Evolutionary conservation across 2,329 filamentous ascomycete genomes (phyloP).

Genomic region (Talaromyces sp.): DNA sequence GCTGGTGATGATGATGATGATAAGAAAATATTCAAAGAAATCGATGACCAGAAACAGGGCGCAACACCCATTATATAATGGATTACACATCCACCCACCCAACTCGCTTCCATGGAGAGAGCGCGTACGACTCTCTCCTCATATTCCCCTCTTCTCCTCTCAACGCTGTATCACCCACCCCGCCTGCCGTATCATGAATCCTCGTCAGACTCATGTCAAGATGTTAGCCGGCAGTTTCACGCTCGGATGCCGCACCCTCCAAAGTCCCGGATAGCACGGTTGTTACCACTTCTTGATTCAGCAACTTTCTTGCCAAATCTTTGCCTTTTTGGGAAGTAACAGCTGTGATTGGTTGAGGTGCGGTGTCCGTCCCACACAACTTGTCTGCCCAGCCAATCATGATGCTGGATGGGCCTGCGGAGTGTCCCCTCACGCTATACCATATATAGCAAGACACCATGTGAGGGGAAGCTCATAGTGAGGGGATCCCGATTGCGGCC

Average conservation of each 20-base stretch:
- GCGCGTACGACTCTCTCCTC: neutral
- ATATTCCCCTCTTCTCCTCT: neutral
- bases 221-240: neutral
- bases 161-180: neutral
- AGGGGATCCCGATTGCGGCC: neutral
- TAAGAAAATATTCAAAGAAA: neutral
- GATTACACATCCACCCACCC: neutral
- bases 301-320: neutral
- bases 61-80: neutral
- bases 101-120: neutral
- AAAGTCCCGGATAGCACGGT: neutral
- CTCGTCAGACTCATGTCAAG: neutral
- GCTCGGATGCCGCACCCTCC: neutral
- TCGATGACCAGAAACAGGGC: neutral
- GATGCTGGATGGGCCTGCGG: neutral
- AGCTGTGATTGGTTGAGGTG: neutral
- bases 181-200: neutral
- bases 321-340: constrained; percentile 1
- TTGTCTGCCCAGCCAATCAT: neutral
- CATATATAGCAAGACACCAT: neutral
- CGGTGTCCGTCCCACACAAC: neutral
- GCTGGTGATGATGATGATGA: neutral
- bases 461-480: constrained; percentile 11
- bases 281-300: neutral
- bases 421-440: constrained; percentile 12